Conservation (phyloP, 768 basidiomycete species). For the Boletus subparvulus region DNA sequence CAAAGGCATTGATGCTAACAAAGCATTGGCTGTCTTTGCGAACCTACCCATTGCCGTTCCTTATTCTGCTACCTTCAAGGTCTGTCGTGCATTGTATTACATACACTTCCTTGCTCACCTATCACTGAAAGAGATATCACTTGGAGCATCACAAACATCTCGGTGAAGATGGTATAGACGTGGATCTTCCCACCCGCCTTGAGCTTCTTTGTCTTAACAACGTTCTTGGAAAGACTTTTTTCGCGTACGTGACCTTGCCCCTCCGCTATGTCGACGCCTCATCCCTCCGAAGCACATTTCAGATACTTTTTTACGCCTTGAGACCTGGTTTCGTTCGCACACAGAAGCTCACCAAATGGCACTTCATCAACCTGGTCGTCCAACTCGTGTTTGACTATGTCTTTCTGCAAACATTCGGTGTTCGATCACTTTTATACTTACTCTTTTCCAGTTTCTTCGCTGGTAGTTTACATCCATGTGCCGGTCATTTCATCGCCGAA, state of each 20-base stretch:
- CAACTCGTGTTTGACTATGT: slow-evolving; percentile 74
- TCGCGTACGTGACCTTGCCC: slow-evolving; percentile 60
- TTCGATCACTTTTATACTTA: slow-evolving; percentile 70
- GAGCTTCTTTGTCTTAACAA: slow-evolving; percentile 90
- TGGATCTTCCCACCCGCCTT: slow-evolving; percentile 85
- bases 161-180: slow-evolving; percentile 95
- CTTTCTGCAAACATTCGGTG: slow-evolving; percentile 51
- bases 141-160: slow-evolving; percentile 95
- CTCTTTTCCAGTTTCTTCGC: slow-evolving; percentile 93
- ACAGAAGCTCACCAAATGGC: slow-evolving; percentile 82
- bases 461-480: slow-evolving; percentile 92
- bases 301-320: slow-evolving; percentile 96
- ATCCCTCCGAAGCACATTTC: slow-evolving; percentile 73
- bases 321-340: slow-evolving; percentile 90
- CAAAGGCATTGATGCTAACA: slow-evolving; percentile 76
- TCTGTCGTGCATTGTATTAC: slow-evolving; percentile 25
- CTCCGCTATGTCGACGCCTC: background rate
- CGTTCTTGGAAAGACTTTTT: slow-evolving; percentile 97
- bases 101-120: slow-evolving; percentile 2
- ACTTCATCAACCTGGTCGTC: slow-evolving; percentile 68
- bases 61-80: slow-evolving; percentile 95
- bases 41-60: slow-evolving; percentile 95
- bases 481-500: slow-evolving; percentile 97
- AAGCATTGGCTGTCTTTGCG: slow-evolving; percentile 83
- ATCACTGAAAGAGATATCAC: slow-evolving; percentile 68